Base-by-base conservation (phyloP, 1,139 yeast genomes). In the Saccharomyces hybrid region DNA sequence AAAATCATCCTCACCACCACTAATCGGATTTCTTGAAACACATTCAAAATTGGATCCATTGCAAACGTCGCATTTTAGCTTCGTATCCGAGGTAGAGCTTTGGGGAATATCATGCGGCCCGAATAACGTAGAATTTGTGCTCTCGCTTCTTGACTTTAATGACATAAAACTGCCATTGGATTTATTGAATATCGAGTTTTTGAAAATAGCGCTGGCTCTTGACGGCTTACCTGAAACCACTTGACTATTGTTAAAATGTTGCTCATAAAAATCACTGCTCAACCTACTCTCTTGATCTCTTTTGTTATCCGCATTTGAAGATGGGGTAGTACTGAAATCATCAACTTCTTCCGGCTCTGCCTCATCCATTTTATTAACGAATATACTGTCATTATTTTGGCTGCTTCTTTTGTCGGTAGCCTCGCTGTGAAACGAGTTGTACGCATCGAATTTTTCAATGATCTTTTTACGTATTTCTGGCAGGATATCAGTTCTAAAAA, bases 401-500 rank as follows among this genome's bases (percentile, higher is more conserved):
- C 30, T 14, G 11, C 23, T 23, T n/a, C 42, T 27, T 32, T 32
- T 32, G 38, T 13, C 38, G 1, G 38, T 13, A 32, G 14, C 38
- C 3, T 32, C 38, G 5, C n/a, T 11, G 14, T 32, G 38, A 0
- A 13, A 20, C 28, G 14, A 7, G 16, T 48, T 41, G 14, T 52
- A 51, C 16, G 50, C 54, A 23, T 59, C 54, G 28, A 69, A 54
- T 42, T 60, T 60, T 11, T 62, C 56, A 13, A 66, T 55, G 2
- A 70, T 60, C 20, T 58, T 56, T 52, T 72, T 71, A 34, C 82
- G 64, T 14, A 73, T 68, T 9, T 63, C 61, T 50, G 77, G 70
- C 0, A 93, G 86, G 52, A 84, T 76, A 69, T 90, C 97, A 59
- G 87, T 87, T 61, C 97, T 76, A 67, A 86, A 88, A 0, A 90